phyloP scores from a whole-genome alignment of 2,329 filamentous ascomycete species.

The Fonsecaea pedrosoi region DNA sequence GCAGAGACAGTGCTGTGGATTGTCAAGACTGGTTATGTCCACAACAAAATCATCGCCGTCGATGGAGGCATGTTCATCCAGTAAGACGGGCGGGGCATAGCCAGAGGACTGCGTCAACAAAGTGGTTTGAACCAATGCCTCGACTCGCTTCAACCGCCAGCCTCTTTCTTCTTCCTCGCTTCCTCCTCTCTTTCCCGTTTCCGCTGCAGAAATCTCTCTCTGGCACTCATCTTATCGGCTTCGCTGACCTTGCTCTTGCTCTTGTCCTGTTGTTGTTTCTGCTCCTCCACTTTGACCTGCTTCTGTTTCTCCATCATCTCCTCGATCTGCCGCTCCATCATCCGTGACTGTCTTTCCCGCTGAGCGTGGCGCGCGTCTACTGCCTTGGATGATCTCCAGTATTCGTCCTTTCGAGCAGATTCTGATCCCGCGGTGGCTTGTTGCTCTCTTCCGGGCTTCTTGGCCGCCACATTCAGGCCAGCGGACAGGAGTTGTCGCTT shows the following conservation, averaged over 20 bases:
- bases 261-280: slow-evolving; percentile 60
- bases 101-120: not conserved
- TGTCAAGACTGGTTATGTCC: slow-evolving; percentile 55
- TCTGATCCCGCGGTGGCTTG: slow-evolving; percentile 22
- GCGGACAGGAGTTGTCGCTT: slow-evolving; percentile 68
- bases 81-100: slow-evolving; percentile 19
- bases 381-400: slow-evolving; percentile 41
- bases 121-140: not conserved
- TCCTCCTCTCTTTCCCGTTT: slow-evolving; percentile 60
- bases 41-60: slow-evolving; percentile 54
- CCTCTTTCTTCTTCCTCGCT: slow-evolving; percentile 39
- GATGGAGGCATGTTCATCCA: slow-evolving; percentile 50
- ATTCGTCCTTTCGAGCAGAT: slow-evolving; percentile 24
- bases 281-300: slow-evolving; percentile 64
- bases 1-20: slow-evolving; percentile 58
- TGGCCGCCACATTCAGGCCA: slow-evolving; percentile 66
- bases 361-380: slow-evolving; percentile 52
- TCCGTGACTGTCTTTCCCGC: slow-evolving; percentile 63
- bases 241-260: slow-evolving; percentile 66
- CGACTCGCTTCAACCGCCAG: slow-evolving; percentile 21
- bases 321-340: slow-evolving; percentile 67
- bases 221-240: slow-evolving; percentile 64
- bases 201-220: slow-evolving; percentile 66
- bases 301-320: slow-evolving; percentile 61
- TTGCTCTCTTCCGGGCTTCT: slow-evolving; percentile 49